phyloP scores from a whole-genome alignment of 1,284 basidiomycete genomes.

The Cerrena zonata region DNA sequence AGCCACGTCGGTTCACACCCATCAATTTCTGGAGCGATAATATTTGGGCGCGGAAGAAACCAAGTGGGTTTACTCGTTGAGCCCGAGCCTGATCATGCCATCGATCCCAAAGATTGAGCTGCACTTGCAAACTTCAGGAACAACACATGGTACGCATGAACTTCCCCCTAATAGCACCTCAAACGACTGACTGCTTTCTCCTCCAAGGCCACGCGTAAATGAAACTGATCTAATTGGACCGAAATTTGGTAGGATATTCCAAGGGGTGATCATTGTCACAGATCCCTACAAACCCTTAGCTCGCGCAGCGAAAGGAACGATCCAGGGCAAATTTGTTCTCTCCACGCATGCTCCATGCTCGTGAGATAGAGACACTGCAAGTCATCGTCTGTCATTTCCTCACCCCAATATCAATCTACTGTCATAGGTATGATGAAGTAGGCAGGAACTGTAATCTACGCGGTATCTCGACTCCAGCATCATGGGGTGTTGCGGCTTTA shows the following conservation, averaged over 20 bases:
- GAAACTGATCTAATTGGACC: conserved; percentile 13
- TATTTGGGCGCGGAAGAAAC: conserved; percentile 19
- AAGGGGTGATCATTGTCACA: conserved; percentile 13
- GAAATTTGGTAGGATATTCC: conserved; percentile 13
- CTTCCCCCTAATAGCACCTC: not conserved
- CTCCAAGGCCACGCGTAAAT: conserved; percentile 11
- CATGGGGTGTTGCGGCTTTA: conserved; percentile 13
- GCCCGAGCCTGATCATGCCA: conserved; percentile 9
- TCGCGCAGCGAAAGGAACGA: conserved; percentile 14
- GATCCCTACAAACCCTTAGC: conserved; percentile 12
- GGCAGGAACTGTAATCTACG: conserved; percentile 6
- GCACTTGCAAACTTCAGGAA: conserved; percentile 6
- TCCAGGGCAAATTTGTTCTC: conserved; percentile 10
- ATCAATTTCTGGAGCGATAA: conserved; percentile 19
- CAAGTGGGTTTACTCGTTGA: conserved; percentile 21
- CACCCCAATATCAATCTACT: not conserved
- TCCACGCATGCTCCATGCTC: conserved; percentile 6
- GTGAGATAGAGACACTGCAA: conserved; percentile 18
- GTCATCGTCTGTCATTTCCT: conserved; percentile 14
- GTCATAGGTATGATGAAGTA: conserved; percentile 7
- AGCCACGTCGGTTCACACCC: conserved; percentile 23
- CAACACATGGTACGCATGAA: conserved; percentile 14
- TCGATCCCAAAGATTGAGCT: conserved; percentile 8
- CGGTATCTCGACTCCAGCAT: conserved; percentile 8
- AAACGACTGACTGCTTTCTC: not conserved